Percentiles rank a stretch among this genome's conserved stretches.
Conservation (phyloP, 495 filamentous ascomycete species). For the Lindgomyces ingoldianus region DNA sequence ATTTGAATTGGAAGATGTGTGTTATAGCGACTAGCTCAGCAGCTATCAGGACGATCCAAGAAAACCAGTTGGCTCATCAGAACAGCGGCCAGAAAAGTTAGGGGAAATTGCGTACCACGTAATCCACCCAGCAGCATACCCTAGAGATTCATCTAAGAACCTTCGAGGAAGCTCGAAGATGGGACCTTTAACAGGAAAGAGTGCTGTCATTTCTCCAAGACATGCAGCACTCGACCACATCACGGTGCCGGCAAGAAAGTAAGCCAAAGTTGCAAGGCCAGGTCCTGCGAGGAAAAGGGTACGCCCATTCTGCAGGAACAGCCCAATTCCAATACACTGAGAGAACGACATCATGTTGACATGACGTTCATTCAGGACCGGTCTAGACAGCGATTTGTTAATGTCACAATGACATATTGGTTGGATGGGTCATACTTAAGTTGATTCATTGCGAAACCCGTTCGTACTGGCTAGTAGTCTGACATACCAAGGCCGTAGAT, state of each 20-base stretch:
- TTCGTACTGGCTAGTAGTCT: neutral
- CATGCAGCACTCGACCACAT: conserved; percentile 18
- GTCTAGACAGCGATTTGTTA: neutral
- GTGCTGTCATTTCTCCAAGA: conserved; percentile 22
- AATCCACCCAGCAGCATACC: conserved; percentile 18
- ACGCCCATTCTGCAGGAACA: conserved; percentile 7
- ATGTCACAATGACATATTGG: neutral
- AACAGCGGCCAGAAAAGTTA: too few species aligned
- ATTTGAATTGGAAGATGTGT: conserved; percentile 22
- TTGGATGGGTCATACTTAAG: neutral
- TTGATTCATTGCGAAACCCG: neutral
- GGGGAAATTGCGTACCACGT: conserved; percentile 18
- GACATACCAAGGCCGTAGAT: neutral
- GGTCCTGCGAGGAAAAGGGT: conserved; percentile 7
- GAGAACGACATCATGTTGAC: conserved; percentile 19
- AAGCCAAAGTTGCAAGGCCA: conserved; percentile 13
- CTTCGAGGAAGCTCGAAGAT: conserved; percentile 23
- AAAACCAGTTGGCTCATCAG: too few species aligned
- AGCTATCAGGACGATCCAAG: conserved; percentile 16
- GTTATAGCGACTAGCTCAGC: conserved; percentile 19
- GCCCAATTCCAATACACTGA: conserved; percentile 5
- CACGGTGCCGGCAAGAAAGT: conserved; percentile 11
- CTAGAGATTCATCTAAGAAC: conserved; percentile 20
- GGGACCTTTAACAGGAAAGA: conserved; percentile 14
- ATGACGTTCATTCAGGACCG: conserved; percentile 14